Conservation (phyloP, 2,329 filamentous ascomycete species). For the Colletotrichum spinosum region DNA sequence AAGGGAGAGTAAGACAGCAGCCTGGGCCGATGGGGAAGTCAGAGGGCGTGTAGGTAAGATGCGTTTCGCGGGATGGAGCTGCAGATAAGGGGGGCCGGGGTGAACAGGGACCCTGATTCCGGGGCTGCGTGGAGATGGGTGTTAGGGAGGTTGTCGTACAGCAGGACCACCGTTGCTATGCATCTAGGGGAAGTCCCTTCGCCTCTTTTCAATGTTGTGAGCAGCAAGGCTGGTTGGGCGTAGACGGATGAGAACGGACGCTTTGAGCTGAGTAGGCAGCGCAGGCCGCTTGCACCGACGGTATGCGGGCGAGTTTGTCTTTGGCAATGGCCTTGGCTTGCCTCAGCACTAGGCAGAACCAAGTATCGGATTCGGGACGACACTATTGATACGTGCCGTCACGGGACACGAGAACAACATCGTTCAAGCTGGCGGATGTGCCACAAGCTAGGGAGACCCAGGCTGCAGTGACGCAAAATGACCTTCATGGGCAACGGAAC, state of each 20-base stretch:
- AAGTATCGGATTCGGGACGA: conserved; percentile 17
- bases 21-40: conserved; percentile 17
- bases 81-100: conserved; percentile 22
- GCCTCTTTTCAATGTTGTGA: neutral
- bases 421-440: conserved; percentile 14
- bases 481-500: conserved; percentile 3
- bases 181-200: neutral
- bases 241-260: conserved; percentile 9
- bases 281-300: conserved; percentile 27
- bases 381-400: conserved; percentile 25
- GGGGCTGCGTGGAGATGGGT: conserved; percentile 13
- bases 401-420: conserved; percentile 30
- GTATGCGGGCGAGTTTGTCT: conserved; percentile 29
- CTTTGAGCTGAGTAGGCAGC: neutral
- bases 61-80: conserved; percentile 30
- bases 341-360: conserved; percentile 32
- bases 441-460: conserved; percentile 14
- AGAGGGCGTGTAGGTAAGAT: conserved; percentile 24
- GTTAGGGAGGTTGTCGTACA: conserved; percentile 16
- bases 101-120: conserved; percentile 2
- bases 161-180: conserved; percentile 5
- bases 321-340: conserved; percentile 27
- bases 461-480: neutral
- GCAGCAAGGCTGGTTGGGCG: neutral
- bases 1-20: conserved; percentile 33